A percentile compares a stretch with the other conserved stretches of the same genome.
Conservation (phyloP, 495 filamentous ascomycete genomes). For the Tuber borchii region DNA sequence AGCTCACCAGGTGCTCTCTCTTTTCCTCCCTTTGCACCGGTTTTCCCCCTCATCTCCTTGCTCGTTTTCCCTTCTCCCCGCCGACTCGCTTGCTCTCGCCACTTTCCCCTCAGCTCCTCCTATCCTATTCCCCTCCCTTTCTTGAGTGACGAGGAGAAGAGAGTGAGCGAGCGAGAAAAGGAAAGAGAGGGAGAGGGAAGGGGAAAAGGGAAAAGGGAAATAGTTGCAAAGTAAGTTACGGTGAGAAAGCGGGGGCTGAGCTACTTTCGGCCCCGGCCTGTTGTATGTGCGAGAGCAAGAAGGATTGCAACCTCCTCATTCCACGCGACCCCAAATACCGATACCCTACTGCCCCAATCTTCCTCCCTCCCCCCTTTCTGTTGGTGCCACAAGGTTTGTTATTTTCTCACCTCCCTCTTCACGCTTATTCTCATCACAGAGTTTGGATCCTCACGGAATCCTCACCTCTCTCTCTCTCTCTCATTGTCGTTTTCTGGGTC, state of each 20-base stretch:
- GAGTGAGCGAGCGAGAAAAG: neutral
- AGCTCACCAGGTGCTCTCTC: neutral
- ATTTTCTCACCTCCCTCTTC: neutral
- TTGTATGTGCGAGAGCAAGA: neutral
- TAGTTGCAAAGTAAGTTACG: neutral
- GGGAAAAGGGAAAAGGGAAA: neutral
- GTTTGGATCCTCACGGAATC: neutral
- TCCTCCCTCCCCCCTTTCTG: neutral
- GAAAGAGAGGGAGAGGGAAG: neutral
- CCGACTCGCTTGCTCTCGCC: neutral
- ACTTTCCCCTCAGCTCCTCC: neutral
- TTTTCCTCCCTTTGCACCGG: neutral
- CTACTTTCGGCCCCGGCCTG: neutral
- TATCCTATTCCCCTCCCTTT: neutral
- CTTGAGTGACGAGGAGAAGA: neutral
- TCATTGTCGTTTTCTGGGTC: conserved; percentile 21
- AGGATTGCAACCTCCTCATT: neutral
- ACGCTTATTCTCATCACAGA: neutral
- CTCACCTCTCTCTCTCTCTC: neutral
- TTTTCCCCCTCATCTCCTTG: neutral
- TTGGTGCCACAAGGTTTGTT: neutral
- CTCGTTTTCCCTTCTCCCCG: neutral
- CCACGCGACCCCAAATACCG: neutral
- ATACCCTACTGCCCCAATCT: neutral
- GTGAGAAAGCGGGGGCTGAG: neutral